Percentiles rank a stretch among this genome's conserved stretches.
phyloP scores from a whole-genome alignment of 331 rosid species.

The Malus hybrid region DNA sequence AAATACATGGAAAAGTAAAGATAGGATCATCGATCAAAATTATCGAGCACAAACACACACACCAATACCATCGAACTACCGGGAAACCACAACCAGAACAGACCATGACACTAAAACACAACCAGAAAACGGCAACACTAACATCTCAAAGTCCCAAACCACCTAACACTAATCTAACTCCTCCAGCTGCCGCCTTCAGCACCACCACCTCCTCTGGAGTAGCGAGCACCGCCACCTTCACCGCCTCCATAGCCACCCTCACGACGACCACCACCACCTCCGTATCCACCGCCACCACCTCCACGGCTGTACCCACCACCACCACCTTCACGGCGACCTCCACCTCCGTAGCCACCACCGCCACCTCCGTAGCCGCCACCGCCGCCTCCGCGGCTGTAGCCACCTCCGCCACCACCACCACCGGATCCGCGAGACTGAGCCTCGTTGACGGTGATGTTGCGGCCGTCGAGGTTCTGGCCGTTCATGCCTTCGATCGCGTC shows the following conservation, averaged over 20 bases:
- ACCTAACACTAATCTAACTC: constrained; percentile 9
- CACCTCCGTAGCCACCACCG: constrained; percentile 4
- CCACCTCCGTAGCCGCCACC: constrained; percentile 12
- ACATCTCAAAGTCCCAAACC: not conserved
- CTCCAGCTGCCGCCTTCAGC: constrained; percentile 77
- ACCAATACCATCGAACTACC: not conserved
- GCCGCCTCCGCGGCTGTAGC: constrained; percentile 9
- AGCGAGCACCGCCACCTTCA: constrained; percentile 28
- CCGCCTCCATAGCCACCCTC: constrained; percentile 29
- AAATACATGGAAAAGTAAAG: constrained; percentile 9
- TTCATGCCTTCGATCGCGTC: constrained; percentile 85
- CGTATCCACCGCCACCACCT: constrained; percentile 22
- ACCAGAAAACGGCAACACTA: not conserved
- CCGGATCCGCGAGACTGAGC: constrained; percentile 73
- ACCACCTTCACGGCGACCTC: constrained; percentile 28
- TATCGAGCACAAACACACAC: constrained; percentile 16
- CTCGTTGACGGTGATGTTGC: constrained; percentile 79
- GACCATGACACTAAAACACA: not conserved
- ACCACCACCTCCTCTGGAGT: constrained; percentile 50
- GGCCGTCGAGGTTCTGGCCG: constrained; percentile 71
- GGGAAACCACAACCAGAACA: not conserved
- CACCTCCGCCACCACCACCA: constrained; percentile 28
- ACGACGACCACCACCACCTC: constrained; percentile 26
- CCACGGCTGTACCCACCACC: constrained; percentile 10
- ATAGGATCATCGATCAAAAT: constrained; percentile 47